A percentile compares a stretch with the other conserved stretches of the same genome.
Evolutionary conservation across 106 monocot genomes (phyloP).

Genomic region (Dendrobium chrysotoxum): DNA sequence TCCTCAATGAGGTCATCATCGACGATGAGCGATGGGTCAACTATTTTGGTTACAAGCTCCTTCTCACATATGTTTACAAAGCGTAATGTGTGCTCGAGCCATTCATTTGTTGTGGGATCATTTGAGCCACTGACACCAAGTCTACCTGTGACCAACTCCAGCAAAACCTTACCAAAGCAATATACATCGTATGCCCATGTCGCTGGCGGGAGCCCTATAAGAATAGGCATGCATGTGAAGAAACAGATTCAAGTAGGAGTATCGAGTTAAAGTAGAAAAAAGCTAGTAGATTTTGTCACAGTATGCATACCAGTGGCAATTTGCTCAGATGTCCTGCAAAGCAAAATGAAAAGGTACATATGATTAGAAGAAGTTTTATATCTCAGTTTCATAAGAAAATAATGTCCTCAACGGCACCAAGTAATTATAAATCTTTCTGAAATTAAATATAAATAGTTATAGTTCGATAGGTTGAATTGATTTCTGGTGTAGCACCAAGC

Average conservation of each 20-base stretch:
- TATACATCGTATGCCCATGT: constrained; percentile 66
- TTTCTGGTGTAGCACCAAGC: too few relatives aligned
- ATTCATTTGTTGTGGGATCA: constrained; percentile 34
- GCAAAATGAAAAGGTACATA: background rate
- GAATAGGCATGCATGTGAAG: background rate
- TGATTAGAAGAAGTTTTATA: background rate
- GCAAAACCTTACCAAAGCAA: constrained; percentile 72
- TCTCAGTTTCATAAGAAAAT: too few relatives aligned
- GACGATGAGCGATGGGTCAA: constrained; percentile 71
- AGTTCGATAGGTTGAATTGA: too few relatives aligned
- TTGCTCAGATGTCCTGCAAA: constrained; percentile 59
- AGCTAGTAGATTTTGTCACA: background rate
- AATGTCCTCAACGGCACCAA: too few relatives aligned
- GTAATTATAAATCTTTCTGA: too few relatives aligned
- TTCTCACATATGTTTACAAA: constrained; percentile 61
- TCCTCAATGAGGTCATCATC: constrained; percentile 81
- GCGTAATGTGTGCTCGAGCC: constrained; percentile 42
- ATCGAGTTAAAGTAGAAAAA: background rate
- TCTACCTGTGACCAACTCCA: constrained; percentile 73
- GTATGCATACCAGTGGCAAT: constrained; percentile 27
- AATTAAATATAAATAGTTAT: too few relatives aligned
- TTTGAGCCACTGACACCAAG: constrained; percentile 49
- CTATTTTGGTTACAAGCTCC: constrained; percentile 53
- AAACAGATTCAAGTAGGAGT: background rate
- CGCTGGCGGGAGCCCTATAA: constrained; percentile 35